Evolutionary conservation across 2,329 filamentous ascomycete species (phyloP).

Genomic region (Lachnellula suecica): DNA sequence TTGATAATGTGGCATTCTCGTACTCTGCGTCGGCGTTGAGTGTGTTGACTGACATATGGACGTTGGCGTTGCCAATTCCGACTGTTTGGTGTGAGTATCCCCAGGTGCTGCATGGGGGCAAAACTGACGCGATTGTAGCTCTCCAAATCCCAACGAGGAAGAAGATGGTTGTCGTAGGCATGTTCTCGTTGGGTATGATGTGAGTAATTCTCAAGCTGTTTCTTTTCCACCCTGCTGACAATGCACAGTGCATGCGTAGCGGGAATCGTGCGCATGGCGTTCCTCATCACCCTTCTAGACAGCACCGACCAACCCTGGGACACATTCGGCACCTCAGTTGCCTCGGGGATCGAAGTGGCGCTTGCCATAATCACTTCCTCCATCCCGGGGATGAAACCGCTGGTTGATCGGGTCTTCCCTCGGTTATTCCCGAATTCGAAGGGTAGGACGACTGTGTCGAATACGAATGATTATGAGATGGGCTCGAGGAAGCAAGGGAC

Average conservation of each 20-base stretch:
- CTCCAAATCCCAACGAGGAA: neutral
- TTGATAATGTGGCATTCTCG: constrained; percentile 3
- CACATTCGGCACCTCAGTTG: constrained; percentile 1
- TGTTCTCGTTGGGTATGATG: constrained; percentile 7
- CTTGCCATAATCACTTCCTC: constrained; percentile 2
- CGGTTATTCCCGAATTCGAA: neutral
- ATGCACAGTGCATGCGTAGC: constrained; percentile 9
- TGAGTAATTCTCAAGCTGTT: neutral
- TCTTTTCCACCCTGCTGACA: neutral
- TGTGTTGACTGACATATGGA: constrained; percentile 3
- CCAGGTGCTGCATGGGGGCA: neutral
- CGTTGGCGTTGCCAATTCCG: neutral
- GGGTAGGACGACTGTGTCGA: neutral
- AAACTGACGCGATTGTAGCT: neutral
- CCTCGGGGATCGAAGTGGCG: constrained; percentile 3
- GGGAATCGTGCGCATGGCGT: constrained; percentile 7
- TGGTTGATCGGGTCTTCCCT: neutral
- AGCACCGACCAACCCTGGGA: constrained; percentile 3
- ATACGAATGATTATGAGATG: neutral
- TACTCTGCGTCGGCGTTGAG: constrained; percentile 1
- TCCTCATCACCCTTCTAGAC: constrained; percentile 2
- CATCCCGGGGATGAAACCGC: constrained; percentile 1
- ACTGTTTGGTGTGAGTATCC: constrained; percentile 1
- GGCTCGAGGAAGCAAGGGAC: neutral
- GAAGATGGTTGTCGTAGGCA: constrained; percentile 2